Conservation (phyloP, 1,284 basidiomycete species). For the Xerocomus nothofagi region DNA sequence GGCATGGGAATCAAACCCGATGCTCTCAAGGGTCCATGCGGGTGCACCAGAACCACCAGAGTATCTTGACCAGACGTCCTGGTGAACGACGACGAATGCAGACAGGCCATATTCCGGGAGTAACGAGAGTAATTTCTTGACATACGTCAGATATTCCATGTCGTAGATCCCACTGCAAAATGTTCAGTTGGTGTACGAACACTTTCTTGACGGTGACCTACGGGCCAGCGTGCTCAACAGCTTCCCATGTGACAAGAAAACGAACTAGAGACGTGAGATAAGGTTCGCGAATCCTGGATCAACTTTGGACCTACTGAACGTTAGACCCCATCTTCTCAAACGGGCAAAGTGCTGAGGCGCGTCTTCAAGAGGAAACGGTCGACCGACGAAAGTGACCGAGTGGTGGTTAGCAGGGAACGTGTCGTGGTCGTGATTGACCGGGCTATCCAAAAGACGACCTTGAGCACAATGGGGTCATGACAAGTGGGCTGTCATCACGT, state of each 20-base stretch:
- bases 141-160: conserved; percentile 78
- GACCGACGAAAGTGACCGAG: conserved; percentile 73
- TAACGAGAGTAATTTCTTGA: conserved; percentile 71
- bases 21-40: conserved; percentile 84
- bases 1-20: conserved; percentile 76
- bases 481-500: conserved; percentile 35
- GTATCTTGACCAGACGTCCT: conserved; percentile 96
- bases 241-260: conserved; percentile 95
- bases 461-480: conserved; percentile 2
- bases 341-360: conserved; percentile 82
- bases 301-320: conserved; percentile 60
- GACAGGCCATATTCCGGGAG: conserved; percentile 80
- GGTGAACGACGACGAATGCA: conserved; percentile 83
- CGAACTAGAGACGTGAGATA: conserved; percentile 53
- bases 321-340: conserved; percentile 82
- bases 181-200: background rate
- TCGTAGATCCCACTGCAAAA: conserved; percentile 78
- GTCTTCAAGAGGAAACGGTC: conserved; percentile 83
- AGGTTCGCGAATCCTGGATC: background rate
- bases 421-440: conserved; percentile 60
- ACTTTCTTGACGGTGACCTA: conserved; percentile 44
- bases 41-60: conserved; percentile 91
- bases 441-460: conserved; percentile 40
- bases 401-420: conserved; percentile 63
- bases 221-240: conserved; percentile 89